Evolutionary conservation across 495 filamentous ascomycete species (phyloP).

Genomic region (Talaromyces wortmannii): DNA sequence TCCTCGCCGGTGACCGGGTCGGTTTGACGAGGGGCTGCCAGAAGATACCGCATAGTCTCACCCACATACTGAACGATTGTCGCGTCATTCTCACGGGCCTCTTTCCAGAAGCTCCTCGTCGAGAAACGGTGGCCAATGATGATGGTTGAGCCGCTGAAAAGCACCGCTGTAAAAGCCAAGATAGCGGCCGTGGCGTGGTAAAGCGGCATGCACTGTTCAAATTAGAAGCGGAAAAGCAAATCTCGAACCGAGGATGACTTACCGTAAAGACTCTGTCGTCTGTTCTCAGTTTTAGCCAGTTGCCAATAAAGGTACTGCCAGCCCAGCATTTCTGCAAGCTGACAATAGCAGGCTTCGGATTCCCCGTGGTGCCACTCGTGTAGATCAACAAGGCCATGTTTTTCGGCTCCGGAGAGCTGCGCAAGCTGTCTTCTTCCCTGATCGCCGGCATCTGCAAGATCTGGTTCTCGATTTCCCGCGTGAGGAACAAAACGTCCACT

Average conservation of each 20-base stretch:
- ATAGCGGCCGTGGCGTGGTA: constrained; percentile 83
- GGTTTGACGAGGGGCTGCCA: constrained; percentile 59
- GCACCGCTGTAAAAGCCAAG: constrained; percentile 55
- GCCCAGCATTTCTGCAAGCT: constrained; percentile 63
- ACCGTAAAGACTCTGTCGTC: constrained; percentile 81
- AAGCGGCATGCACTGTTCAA: constrained; percentile 73
- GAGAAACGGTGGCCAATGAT: constrained; percentile 77
- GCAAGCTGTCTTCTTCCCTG: constrained; percentile 57
- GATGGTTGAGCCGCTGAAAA: constrained; percentile 59
- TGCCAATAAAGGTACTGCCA: constrained; percentile 44
- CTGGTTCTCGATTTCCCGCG: constrained; percentile 55
- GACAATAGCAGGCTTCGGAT: constrained; percentile 86
- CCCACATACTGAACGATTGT: constrained; percentile 93
- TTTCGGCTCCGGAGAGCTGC: constrained; percentile 39
- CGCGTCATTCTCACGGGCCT: constrained; percentile 63
- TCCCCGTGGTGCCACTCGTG: constrained; percentile 82
- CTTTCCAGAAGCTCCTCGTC: constrained; percentile 73
- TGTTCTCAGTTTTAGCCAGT: constrained; percentile 46
- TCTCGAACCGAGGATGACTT: constrained; percentile 11
- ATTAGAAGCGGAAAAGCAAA: constrained; percentile 3
- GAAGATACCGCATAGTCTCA: constrained; percentile 87
- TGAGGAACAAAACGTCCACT: constrained; percentile 57
- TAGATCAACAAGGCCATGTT: constrained; percentile 75
- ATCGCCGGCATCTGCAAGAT: constrained; percentile 46
- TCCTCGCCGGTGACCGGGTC: constrained; percentile 61